These are phyloP conservation scores for Scheffersomyces coipomensis DNA, from an alignment of 805 yeast species.

Conservation along the genomic window DNA sequence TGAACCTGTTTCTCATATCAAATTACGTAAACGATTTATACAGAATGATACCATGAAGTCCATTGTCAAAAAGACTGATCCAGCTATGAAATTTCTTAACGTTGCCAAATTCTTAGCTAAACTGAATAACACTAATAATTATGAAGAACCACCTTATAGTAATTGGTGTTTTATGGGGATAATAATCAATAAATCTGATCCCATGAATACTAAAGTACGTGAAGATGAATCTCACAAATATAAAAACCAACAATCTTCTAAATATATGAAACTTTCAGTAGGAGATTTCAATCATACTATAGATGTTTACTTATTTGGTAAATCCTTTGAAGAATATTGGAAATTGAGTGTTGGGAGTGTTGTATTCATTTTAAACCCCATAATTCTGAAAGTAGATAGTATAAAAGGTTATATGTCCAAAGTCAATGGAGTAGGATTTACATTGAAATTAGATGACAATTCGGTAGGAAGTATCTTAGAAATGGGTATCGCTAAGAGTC, in stretches of 20 bases:
- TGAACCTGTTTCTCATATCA: constrained; percentile 17
- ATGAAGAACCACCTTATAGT: constrained; percentile 62
- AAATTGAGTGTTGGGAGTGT: constrained; percentile 74
- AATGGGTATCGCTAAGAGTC: constrained; percentile 67
- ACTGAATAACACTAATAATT: constrained; percentile 62
- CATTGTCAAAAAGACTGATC: constrained; percentile 26
- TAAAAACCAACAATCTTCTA: constrained; percentile 15
- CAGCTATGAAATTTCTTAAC: constrained; percentile 53
- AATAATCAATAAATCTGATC: constrained; percentile 54
- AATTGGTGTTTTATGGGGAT: constrained; percentile 85
- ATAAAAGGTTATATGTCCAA: constrained; percentile 1
- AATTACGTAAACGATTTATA: constrained; percentile 45
- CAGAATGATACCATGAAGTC: constrained; percentile 27
- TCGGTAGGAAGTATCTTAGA: constrained; percentile 55
- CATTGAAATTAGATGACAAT: constrained; percentile 49
- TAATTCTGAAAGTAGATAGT: constrained; percentile 34
- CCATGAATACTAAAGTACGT: constrained; percentile 41
- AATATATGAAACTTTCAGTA: constrained; percentile 59
- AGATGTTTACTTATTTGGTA: constrained; percentile 62
- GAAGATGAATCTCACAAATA: constrained; percentile 15
- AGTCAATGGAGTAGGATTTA: constrained; percentile 36
- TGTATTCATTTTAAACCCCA: constrained; percentile 74
- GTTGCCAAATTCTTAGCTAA: constrained; percentile 61
- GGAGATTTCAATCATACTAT: constrained; percentile 67
- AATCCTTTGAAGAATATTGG: constrained; percentile 69